phyloP scores from a whole-genome alignment of 2,329 filamentous ascomycete species.

The Thermothelomyces thermophilus region DNA sequence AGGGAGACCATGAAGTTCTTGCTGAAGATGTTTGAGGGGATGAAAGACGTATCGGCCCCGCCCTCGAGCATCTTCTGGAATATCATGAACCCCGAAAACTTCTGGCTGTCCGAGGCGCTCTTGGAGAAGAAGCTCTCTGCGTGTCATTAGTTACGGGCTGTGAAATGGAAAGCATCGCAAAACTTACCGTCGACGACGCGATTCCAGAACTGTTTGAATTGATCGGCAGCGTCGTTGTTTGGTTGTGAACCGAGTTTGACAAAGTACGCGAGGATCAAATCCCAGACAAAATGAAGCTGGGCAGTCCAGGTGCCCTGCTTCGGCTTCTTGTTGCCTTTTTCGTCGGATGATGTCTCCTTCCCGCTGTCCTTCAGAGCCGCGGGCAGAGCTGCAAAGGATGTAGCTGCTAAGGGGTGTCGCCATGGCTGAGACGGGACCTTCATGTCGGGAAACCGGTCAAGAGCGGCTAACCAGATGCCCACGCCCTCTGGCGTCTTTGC shows the following conservation, averaged over 20 bases:
- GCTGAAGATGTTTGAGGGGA: conserved; percentile 62
- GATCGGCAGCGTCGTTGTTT: conserved; percentile 33
- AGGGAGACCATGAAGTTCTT: conserved; percentile 75
- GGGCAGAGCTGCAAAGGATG: conserved; percentile 62
- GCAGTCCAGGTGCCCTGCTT: conserved; percentile 71
- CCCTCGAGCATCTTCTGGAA: conserved; percentile 67
- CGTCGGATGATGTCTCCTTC: conserved; percentile 44
- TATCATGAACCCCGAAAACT: conserved; percentile 85
- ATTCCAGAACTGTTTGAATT: conserved; percentile 76
- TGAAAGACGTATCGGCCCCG: conserved; percentile 41
- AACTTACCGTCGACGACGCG: conserved; percentile 78
- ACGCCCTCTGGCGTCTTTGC: conserved; percentile 82
- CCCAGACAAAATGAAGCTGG: conserved; percentile 84
- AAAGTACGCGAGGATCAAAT: conserved; percentile 60
- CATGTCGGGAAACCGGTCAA: conserved; percentile 56
- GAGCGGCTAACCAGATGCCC: conserved; percentile 74
- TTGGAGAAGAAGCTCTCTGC: conserved; percentile 77
- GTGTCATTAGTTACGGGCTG: conserved; percentile 15
- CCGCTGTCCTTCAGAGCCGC: conserved; percentile 74
- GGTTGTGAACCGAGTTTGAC: conserved; percentile 29
- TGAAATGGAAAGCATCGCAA: background rate
- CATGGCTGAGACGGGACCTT: conserved; percentile 65
- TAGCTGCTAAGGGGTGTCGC: conserved; percentile 66
- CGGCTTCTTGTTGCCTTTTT: conserved; percentile 38
- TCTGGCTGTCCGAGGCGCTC: conserved; percentile 77